These are phyloP conservation scores for Russula sp. DNA, from an alignment of 768 basidiomycete genomes.

Conservation along the genomic window DNA sequence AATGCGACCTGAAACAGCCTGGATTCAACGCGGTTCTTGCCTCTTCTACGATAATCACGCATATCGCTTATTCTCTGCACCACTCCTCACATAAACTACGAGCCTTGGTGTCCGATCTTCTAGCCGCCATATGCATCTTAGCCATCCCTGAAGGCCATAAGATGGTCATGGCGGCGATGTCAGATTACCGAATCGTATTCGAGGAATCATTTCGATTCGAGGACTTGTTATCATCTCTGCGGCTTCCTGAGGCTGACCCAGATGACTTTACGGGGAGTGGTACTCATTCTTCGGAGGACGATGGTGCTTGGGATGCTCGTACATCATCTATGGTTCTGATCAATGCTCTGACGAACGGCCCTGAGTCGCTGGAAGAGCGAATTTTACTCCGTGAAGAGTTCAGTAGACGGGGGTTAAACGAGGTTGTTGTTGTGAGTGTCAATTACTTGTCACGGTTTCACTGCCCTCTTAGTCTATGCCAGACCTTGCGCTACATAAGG, in stretches of 20 bases:
- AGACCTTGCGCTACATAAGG: slow-evolving; percentile 73
- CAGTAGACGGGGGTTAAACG: slow-evolving; percentile 74
- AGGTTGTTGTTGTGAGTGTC: slow-evolving; percentile 71
- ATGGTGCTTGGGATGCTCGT: slow-evolving; percentile 79
- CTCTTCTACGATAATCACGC: slow-evolving; percentile 62
- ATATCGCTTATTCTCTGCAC: slow-evolving; percentile 70
- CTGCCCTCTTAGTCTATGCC: slow-evolving; percentile 11
- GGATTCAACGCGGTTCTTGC: slow-evolving; percentile 69
- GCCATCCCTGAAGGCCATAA: slow-evolving; percentile 68
- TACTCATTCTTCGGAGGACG: slow-evolving; percentile 44
- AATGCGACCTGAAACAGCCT: slow-evolving; percentile 43
- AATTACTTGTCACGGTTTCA: neutral
- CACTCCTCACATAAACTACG: slow-evolving; percentile 65
- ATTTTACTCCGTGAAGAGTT: slow-evolving; percentile 81
- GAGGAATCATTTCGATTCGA: slow-evolving; percentile 81
- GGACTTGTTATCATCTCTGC: slow-evolving; percentile 61
- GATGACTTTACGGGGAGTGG: slow-evolving; percentile 34
- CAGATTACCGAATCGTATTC: slow-evolving; percentile 70
- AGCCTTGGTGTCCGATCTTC: slow-evolving; percentile 66
- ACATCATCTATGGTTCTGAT: slow-evolving; percentile 72
- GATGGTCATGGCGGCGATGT: slow-evolving; percentile 70
- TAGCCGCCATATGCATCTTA: slow-evolving; percentile 81
- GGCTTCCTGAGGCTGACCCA: slow-evolving; percentile 47
- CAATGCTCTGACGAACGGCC: slow-evolving; percentile 75
- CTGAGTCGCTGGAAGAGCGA: slow-evolving; percentile 74